These are phyloP conservation scores for Punica granatum DNA, from an alignment of 345 rosid species.

Conservation along the genomic window DNA sequence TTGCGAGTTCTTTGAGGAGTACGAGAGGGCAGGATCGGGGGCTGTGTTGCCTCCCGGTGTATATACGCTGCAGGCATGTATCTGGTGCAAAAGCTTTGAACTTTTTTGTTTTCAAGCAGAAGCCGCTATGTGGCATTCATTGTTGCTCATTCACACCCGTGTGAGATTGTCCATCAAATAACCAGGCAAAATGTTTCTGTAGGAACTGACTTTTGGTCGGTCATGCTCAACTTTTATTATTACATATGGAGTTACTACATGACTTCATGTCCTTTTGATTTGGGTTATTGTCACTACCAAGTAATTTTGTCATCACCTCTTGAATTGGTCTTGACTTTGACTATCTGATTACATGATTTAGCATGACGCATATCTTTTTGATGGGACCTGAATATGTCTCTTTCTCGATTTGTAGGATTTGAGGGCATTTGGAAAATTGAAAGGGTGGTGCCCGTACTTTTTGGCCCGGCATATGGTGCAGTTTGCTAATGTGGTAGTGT, in stretches of 20 bases:
- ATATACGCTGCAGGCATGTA: constrained; percentile 71
- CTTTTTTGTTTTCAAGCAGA: background rate
- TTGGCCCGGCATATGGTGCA: constrained; percentile 95
- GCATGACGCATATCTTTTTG: background rate
- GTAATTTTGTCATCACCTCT: background rate
- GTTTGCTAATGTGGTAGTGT: constrained; percentile 83
- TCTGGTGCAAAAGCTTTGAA: background rate
- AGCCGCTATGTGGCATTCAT: background rate
- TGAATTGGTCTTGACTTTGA: background rate
- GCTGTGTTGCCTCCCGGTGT: constrained; percentile 92
- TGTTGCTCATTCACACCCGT: background rate
- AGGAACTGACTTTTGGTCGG: background rate
- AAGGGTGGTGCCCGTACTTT: constrained; percentile 92
- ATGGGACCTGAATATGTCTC: constrained; percentile 4
- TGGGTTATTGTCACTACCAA: background rate
- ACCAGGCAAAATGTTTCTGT: background rate
- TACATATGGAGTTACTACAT: background rate
- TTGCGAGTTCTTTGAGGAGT: constrained; percentile 77
- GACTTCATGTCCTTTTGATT: background rate
- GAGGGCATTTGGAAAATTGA: constrained; percentile 73
- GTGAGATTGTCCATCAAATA: background rate
- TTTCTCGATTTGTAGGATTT: constrained; percentile 44
- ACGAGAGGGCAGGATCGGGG: constrained; percentile 70
- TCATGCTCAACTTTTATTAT: background rate
- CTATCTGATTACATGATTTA: background rate